Base-by-base conservation (phyloP, 2,329 filamentous ascomycete genomes). In the Endoconidiophora laricicola region DNA sequence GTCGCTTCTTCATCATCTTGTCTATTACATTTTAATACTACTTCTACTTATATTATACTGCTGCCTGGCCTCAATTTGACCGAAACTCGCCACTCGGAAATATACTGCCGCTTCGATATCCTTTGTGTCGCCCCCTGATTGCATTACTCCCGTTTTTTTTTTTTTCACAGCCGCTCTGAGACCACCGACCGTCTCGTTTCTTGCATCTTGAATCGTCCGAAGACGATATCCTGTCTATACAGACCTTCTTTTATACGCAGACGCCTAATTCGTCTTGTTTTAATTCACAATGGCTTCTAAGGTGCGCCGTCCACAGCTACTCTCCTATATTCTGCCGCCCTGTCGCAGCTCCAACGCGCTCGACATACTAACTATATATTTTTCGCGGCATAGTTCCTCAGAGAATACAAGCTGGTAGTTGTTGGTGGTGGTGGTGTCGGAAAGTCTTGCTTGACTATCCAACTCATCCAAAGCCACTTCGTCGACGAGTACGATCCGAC, bases 401-500 rank as follows among this genome's bases (percentile, higher is more conserved):
- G 85, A 77, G 85, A 91, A 71, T 94, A 94, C 69, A 94, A 94
- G 71, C 70, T 94, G 69, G 91, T 98, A 55, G 91, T 96, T 55
- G 88, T 98, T 58, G 91, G 91, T 60, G 91, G 93, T 61, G 91
- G 91, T 75, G 91, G 91, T 67, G 91, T 98, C 57, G 91, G 91
- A 71, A 98, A 98, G 75, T 96, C 90, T 55, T 96, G 91, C 71
- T 78, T 98, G 73, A 96, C 91, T 53, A 96, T 98, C 63, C 91
- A 96, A 73, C 79, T 90, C 68, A 86, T 86, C 61, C 82, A 88
- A 70, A 90, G 83, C 67, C 91, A 98, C 67, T 98, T 98, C 72
- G 90, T 96, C 64, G 91, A 96, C 68, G 91, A 96, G 69, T 98
- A 98, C 68, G 91, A 98, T 68, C 91, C 91, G 52, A 98, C 91